Conservation (phyloP, 768 basidiomycete species). For the Termitomyces eurrhizus region DNA sequence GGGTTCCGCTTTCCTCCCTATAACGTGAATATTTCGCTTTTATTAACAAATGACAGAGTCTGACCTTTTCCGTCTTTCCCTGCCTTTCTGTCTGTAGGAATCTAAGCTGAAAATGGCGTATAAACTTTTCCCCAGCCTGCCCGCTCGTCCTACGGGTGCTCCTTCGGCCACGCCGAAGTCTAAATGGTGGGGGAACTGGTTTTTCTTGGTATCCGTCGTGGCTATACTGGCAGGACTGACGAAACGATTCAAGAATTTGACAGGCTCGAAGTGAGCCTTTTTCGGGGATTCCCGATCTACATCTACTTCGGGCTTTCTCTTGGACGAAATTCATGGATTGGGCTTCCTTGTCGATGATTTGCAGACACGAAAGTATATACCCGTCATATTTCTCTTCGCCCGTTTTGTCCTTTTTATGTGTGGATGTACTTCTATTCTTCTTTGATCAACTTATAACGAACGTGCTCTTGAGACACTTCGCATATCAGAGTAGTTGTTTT, state of each 20-base stretch:
- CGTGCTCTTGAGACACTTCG: not conserved
- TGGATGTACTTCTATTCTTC: not conserved
- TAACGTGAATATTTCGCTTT: constrained; percentile 26
- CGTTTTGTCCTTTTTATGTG: not conserved
- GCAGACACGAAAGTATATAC: not conserved
- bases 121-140: constrained; percentile 30
- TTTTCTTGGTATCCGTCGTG: constrained; percentile 41
- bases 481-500: not conserved
- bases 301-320: not conserved
- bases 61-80: not conserved
- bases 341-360: not conserved
- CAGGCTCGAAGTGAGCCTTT: constrained; percentile 8
- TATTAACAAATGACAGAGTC: not conserved
- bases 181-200: constrained; percentile 44
- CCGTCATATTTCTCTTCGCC: not conserved
- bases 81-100: constrained; percentile 13
- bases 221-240: constrained; percentile 42
- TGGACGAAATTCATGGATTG: not conserved
- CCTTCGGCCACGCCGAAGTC: constrained; percentile 23
- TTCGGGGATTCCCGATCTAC: not conserved
- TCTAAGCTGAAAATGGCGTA: constrained; percentile 29
- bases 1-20: constrained; percentile 63
- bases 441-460: not conserved
- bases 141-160: constrained; percentile 40
- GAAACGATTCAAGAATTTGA: constrained; percentile 28